phyloP scores from a whole-genome alignment of 1,284 basidiomycete genomes.

The Neonothopanus nambi region DNA sequence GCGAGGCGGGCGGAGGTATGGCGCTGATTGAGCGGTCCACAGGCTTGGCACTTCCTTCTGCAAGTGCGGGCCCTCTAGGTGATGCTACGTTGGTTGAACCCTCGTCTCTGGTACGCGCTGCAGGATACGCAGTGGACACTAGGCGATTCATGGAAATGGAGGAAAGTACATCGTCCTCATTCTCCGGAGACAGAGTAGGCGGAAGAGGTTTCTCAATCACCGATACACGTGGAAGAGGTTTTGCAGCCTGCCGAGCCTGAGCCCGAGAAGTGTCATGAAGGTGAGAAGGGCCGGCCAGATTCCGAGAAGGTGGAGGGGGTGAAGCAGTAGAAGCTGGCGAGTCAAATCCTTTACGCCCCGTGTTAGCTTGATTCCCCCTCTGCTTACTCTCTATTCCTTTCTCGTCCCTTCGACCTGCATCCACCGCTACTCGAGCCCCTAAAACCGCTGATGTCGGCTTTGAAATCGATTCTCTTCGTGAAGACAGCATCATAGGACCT shows the following conservation, averaged over 20 bases:
- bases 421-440: not conserved
- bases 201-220: conserved; percentile 11
- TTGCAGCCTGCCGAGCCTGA: not conserved
- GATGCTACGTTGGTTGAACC: no score
- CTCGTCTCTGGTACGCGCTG: not conserved
- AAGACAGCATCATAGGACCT: conserved; percentile 15
- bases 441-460: not conserved
- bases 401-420: not conserved
- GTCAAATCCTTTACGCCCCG: not conserved
- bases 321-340: not conserved
- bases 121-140: not conserved
- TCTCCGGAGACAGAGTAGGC: not conserved
- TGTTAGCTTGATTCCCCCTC: not conserved
- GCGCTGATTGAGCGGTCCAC: conserved; percentile 3
- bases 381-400: not conserved
- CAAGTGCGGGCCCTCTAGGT: not conserved
- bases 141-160: conserved; percentile 1
- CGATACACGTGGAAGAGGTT: not conserved
- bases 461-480: conserved; percentile 28
- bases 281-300: not conserved
- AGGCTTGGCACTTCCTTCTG: not conserved
- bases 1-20: not conserved
- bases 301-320: not conserved
- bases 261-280: not conserved
- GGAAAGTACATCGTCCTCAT: not conserved